Evolutionary conservation across 1,139 yeast genomes (phyloP), one percentile per base, ranked within the genome.

Genomic region (Tardiomyces depauwii): DNA sequence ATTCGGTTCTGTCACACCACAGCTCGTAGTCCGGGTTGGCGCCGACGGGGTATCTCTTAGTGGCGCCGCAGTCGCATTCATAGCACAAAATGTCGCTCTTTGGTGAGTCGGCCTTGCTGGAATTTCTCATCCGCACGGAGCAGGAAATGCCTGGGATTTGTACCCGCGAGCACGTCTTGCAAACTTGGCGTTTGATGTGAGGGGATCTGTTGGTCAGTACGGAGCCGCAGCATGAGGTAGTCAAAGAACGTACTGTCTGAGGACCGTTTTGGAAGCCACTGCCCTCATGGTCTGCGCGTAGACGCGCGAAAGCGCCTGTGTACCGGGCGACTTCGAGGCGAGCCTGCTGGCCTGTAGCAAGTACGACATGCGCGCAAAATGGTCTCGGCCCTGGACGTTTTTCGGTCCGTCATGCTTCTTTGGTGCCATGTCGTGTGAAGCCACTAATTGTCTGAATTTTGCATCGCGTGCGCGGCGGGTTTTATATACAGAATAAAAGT

Each of bases 261-360:
- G 57, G 5, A 82, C 88, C 4, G 78, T 72, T 56, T 79, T 80
- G 55, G 79, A 78, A 2, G 85, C 73, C 10, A 82, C 80, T 1
- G 64, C 47, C n/a, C 54, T 52, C 60, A 62, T 49, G 5, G 64
- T 55, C 14, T 52, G 54, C 13, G 63, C 54, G 51, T 77, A 77
- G 43, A 70, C 68, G 42, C 84, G 61, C 0, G 83, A 72, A 7
- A 82, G 60, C 0, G 51, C 51, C 14, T 45, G 48, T 16, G 44
- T 38, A 7, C 47, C 52, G n/a, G 47, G 39, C 28, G 49, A 36
- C 41, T 47, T 42, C 14, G 27, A 33, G 18, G 44, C 46, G 2
- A 56, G 50, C 14, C 56, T 58, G 1, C 82, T 68, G 0, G 74
- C 70, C 55, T 80, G 84, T 55, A 73, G 74, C 28, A 82, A 64